Evolutionary conservation across 768 basidiomycete species (phyloP).

Genomic region (Suillus sp.): DNA sequence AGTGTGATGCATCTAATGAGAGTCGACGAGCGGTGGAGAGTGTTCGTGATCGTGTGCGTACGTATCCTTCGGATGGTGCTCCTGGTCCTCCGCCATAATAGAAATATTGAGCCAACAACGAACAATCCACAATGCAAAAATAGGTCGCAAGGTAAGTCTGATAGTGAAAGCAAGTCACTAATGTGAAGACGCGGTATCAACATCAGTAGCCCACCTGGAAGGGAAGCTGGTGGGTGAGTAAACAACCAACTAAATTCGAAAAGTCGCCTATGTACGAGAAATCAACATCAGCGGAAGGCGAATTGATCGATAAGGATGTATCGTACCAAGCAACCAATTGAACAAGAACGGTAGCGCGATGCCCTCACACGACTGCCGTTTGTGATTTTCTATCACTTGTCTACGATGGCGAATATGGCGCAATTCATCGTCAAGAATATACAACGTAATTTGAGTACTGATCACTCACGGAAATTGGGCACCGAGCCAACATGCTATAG

Average conservation of each 20-base stretch:
- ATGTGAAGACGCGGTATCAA: conserved; percentile 15
- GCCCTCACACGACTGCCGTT: conserved; percentile 79
- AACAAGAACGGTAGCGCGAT: conserved; percentile 91
- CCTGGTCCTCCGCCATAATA: conserved; percentile 59
- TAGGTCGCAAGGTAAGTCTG: conserved; percentile 92
- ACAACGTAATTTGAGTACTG: conserved; percentile 14
- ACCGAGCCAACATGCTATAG: conserved; percentile 79
- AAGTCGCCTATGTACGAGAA: conserved; percentile 66
- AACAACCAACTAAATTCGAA: conserved; percentile 89
- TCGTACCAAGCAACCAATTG: conserved; percentile 89
- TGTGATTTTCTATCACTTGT: conserved; percentile 81
- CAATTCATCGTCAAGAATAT: conserved; percentile 12
- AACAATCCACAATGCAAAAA: conserved; percentile 82
- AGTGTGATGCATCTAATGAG: conserved; percentile 61
- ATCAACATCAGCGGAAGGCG: not conserved
- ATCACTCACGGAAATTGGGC: conserved; percentile 84
- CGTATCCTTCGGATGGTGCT: conserved; percentile 37
- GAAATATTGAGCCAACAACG: conserved; percentile 76
- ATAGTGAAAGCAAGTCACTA: conserved; percentile 11
- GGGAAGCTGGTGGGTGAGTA: conserved; percentile 90
- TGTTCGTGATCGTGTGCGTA: conserved; percentile 45
- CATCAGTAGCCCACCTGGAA: conserved; percentile 71
- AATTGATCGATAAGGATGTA: conserved; percentile 3
- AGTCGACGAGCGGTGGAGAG: conserved; percentile 46
- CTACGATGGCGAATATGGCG: conserved; percentile 40